Evolutionary conservation across 345 rosid genomes (phyloP).

Genomic region (Camelina sativa): DNA sequence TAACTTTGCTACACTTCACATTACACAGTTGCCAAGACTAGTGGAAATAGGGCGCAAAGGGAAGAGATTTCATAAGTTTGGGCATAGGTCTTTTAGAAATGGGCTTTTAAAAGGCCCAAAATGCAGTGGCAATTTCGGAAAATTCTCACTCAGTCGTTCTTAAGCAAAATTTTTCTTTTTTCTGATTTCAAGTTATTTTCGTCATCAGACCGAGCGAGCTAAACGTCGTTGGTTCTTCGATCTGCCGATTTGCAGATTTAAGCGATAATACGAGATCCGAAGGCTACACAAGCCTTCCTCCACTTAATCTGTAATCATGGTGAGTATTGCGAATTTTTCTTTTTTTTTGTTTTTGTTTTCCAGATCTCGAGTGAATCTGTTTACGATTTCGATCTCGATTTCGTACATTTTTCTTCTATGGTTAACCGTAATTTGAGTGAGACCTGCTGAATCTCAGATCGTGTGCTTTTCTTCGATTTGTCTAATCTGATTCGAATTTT

Average conservation of each 20-base stretch:
- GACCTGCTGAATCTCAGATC: constrained; percentile 33
- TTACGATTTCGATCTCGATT: constrained; percentile 34
- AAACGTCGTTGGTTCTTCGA: constrained; percentile 38
- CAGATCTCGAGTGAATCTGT: constrained; percentile 39
- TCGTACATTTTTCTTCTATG: constrained; percentile 6
- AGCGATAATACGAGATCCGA: constrained; percentile 39
- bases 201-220: constrained; percentile 31
- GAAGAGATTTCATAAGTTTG: too few species aligned
- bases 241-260: constrained; percentile 42
- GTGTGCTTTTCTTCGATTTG: constrained; percentile 19
- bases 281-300: constrained; percentile 10
- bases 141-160: constrained; percentile 2
- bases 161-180: constrained; percentile 19
- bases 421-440: constrained; percentile 23
- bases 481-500: not conserved
- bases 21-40: too few species aligned
- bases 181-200: constrained; percentile 12
- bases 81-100: not conserved
- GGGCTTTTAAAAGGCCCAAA: constrained; percentile 31
- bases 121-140: constrained; percentile 30
- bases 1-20: too few species aligned
- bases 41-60: too few species aligned
- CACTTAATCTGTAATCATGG: constrained; percentile 39
- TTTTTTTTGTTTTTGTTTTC: not conserved
- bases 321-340: constrained; percentile 18